These are phyloP conservation scores for Rhipidocladum racemiflorum DNA, from an alignment of 176 grass and related monocot genomes.

Conservation along the genomic window DNA sequence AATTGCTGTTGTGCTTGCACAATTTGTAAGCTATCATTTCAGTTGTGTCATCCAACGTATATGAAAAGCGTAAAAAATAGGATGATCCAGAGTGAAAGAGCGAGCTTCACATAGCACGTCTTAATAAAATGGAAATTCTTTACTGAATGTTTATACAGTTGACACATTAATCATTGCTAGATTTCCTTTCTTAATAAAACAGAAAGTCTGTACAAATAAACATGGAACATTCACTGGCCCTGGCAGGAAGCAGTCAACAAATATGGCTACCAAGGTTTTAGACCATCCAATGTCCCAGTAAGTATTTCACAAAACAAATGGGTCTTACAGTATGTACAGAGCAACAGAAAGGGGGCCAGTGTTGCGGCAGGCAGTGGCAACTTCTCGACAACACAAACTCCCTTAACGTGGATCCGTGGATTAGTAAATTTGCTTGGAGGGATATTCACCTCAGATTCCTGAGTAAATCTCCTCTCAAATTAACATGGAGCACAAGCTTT, in stretches of 20 bases:
- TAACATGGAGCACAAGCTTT: conserved; percentile 34
- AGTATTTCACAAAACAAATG: conserved; percentile 75
- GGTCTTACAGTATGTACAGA: conserved; percentile 82
- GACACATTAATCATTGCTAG: conserved; percentile 48
- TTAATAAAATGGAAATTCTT: conserved; percentile 43
- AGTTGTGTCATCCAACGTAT: neutral
- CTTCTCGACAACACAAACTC: conserved; percentile 53
- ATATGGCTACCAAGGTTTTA: conserved; percentile 63
- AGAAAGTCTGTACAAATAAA: conserved; percentile 89
- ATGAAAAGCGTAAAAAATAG: neutral
- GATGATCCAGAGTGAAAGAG: neutral
- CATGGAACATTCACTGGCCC: conserved; percentile 61
- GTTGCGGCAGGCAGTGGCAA: conserved; percentile 54
- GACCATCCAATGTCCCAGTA: conserved; percentile 56
- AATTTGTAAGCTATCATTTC: neutral
- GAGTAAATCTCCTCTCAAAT: conserved; percentile 44
- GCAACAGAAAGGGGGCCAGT: conserved; percentile 33
- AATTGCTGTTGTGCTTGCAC: neutral
- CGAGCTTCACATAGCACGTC: neutral
- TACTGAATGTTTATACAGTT: conserved; percentile 60
- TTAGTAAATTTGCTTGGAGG: conserved; percentile 53
- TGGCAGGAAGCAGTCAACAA: conserved; percentile 68
- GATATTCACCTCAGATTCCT: conserved; percentile 48
- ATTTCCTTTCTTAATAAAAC: conserved; percentile 50
- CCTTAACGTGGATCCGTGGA: conserved; percentile 43